Conservation (phyloP, 129 eudicot genomes). For the Flaveria brownii region DNA sequence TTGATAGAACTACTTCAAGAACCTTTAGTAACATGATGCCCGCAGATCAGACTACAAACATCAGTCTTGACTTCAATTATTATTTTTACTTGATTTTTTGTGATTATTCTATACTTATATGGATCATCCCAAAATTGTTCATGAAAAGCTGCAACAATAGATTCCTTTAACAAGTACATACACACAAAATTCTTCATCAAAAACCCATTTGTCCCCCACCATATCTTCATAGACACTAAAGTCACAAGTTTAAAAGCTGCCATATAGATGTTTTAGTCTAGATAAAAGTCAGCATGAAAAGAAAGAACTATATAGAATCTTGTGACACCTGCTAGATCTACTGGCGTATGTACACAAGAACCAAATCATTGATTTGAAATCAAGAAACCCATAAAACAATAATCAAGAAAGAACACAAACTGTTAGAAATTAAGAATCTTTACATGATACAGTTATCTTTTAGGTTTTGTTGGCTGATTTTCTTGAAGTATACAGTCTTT, state of each 20-base stretch:
- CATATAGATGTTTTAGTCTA: neutral
- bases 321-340: conserved; percentile 25
- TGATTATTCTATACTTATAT: conserved; percentile 18
- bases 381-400: conserved; percentile 29
- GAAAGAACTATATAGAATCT: conserved; percentile 14
- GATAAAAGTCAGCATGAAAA: conserved; percentile 32
- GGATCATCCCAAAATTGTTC: conserved; percentile 20
- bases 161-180: conserved; percentile 21
- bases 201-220: conserved; percentile 31
- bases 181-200: conserved; percentile 9
- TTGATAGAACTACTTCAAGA: neutral
- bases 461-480: conserved; percentile 26
- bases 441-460: conserved; percentile 15
- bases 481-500: conserved; percentile 2
- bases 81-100: neutral
- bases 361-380: conserved; percentile 16
- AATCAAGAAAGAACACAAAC: conserved; percentile 17
- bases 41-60: conserved; percentile 35
- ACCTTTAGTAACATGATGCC: conserved; percentile 13
- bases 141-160: conserved; percentile 36
- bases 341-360: neutral
- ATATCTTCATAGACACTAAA: conserved; percentile 5
- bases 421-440: conserved; percentile 21
- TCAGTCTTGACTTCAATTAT: neutral
- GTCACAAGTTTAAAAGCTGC: conserved; percentile 18